Percentiles rank a stretch among this genome's conserved stretches.
These are phyloP conservation scores for Penicillium sp. DNA, from an alignment of 2,329 filamentous ascomycete species.

Conservation along the genomic window DNA sequence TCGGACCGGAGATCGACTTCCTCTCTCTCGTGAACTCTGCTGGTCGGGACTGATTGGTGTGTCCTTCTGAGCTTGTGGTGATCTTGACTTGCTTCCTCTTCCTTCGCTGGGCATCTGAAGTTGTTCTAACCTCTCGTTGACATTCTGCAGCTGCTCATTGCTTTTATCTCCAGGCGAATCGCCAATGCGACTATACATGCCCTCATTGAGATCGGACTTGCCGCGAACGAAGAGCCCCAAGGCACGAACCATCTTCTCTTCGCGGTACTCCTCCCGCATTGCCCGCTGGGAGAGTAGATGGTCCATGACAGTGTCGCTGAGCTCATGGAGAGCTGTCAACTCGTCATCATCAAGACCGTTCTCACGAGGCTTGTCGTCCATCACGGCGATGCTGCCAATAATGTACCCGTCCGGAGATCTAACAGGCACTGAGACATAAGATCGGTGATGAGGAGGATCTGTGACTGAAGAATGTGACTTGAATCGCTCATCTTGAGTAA, in stretches of 20 bases:
- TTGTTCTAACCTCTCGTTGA: slow-evolving; percentile 10
- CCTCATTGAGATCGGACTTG: slow-evolving; percentile 16
- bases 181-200: slow-evolving; percentile 13
- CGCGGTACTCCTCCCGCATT: slow-evolving; percentile 19
- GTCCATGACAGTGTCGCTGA: slow-evolving; percentile 19
- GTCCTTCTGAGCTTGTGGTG: neutral
- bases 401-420: slow-evolving; percentile 14
- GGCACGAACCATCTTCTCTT: slow-evolving; percentile 20
- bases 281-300: slow-evolving; percentile 16
- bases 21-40: neutral
- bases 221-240: slow-evolving; percentile 20
- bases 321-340: slow-evolving; percentile 9
- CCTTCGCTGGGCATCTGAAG: slow-evolving; percentile 4
- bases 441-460: slow-evolving; percentile 11
- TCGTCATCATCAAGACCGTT: slow-evolving; percentile 6
- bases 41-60: neutral
- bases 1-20: slow-evolving; percentile 12
- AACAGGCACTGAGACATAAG: slow-evolving; percentile 17
- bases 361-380: slow-evolving; percentile 15
- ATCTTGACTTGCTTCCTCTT: neutral
- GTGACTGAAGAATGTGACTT: slow-evolving; percentile 9
- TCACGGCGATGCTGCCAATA: slow-evolving; percentile 15
- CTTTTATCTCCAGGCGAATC: neutral
- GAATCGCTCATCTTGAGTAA: slow-evolving; percentile 11
- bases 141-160: slow-evolving; percentile 1